These are phyloP conservation scores for Balakata baccata DNA, from an alignment of 345 rosid species.

Conservation along the genomic window DNA sequence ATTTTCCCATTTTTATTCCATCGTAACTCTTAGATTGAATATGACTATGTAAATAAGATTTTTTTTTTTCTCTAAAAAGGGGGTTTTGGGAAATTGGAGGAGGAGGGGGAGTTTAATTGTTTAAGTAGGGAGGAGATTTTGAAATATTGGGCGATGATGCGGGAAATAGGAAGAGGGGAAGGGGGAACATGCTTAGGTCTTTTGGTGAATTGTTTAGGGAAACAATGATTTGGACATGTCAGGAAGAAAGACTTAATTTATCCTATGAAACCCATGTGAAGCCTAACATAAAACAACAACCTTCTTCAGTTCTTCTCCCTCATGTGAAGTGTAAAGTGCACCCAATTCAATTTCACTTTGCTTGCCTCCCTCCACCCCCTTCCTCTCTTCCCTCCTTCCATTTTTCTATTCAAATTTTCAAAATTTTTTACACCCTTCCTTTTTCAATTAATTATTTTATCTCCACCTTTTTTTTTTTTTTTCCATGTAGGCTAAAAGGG, in stretches of 20 bases:
- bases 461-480: not conserved
- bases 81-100: too few species aligned
- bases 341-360: slow-evolving; percentile 24
- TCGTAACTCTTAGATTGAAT: too few species aligned
- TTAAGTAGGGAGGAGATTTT: too few species aligned
- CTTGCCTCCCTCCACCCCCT: slow-evolving; percentile 2
- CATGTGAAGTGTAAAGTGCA: slow-evolving; percentile 34
- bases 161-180: too few species aligned
- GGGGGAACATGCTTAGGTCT: not conserved
- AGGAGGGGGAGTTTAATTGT: too few species aligned
- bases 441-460: not conserved
- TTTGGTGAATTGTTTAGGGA: slow-evolving; percentile 29
- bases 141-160: too few species aligned
- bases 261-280: slow-evolving; percentile 31
- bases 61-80: too few species aligned
- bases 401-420: slow-evolving; percentile 21
- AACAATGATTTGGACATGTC: slow-evolving; percentile 37
- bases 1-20: too few species aligned
- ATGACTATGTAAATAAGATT: too few species aligned
- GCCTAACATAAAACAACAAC: not conserved
- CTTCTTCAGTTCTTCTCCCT: slow-evolving; percentile 11
- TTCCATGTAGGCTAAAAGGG: slow-evolving; percentile 16
- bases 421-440: not conserved
- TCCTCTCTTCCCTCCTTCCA: not conserved
- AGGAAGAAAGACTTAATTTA: slow-evolving; percentile 2